Evolutionary conservation across 371 early-diverging fungal genomes (phyloP).

Genomic region (Fennellomyces sp.): DNA sequence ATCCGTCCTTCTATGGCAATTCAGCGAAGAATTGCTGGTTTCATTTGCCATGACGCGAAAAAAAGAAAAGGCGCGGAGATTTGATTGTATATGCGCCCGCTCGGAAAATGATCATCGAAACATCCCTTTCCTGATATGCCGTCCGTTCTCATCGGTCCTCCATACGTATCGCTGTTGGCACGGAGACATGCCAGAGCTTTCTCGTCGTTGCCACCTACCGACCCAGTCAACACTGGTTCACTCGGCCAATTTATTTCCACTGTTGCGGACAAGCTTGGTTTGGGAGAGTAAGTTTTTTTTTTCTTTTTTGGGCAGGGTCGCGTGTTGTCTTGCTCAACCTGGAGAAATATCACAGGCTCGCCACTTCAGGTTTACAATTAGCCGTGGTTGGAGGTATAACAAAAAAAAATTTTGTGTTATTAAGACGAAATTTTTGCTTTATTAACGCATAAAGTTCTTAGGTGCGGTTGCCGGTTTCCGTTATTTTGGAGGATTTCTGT

Average conservation of each 20-base stretch:
- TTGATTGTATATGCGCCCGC: no score
- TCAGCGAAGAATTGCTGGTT: neutral
- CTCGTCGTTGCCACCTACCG: constrained; percentile 1
- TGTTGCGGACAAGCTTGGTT: constrained; percentile 51
- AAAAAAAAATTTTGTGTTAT: neutral
- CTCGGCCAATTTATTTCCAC: constrained; percentile 48
- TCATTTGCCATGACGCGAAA: neutral
- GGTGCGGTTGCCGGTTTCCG: constrained; percentile 43
- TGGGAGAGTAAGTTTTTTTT: constrained; percentile 50
- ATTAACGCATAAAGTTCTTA: neutral
- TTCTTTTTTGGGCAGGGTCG: neutral
- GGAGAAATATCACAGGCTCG: constrained; percentile 35
- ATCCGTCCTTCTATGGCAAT: neutral
- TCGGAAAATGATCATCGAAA: no score
- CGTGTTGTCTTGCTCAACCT: neutral
- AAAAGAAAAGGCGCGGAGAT: neutral
- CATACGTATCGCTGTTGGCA: neutral
- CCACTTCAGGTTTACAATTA: constrained; percentile 55
- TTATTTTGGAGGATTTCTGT: constrained; percentile 47
- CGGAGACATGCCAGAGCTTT: constrained; percentile 2
- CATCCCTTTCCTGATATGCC: neutral
- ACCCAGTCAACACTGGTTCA: neutral
- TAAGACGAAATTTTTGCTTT: neutral
- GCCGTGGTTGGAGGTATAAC: constrained; percentile 50
- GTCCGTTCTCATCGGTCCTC: neutral